Base-by-base conservation (phyloP, 257 asterid species). In the Mitragyna speciosa region DNA sequence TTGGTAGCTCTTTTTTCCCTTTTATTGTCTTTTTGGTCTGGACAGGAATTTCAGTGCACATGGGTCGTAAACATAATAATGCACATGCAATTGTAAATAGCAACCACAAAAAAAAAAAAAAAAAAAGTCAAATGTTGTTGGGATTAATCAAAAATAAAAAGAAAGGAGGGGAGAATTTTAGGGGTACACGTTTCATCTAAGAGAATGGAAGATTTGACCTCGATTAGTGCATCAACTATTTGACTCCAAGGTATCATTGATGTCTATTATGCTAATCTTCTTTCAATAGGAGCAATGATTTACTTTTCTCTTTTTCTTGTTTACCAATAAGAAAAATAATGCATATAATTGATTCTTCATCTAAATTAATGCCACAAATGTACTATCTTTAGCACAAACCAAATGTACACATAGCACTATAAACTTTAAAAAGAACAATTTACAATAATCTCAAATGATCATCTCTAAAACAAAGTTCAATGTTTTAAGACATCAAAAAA, bases 21-120 rank as follows among this genome's bases (percentile, higher is more conserved):
- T 36, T 36, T 36, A 1, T 36, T 36, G 2, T 36, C 12, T 8
- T 28, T 51, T 15, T 56, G 39, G 17, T 75, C 28, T n/a, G n/a
- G 22, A 11, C 71, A 39, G 41, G 71, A 61, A n/a, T 36, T 75
- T 75, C 36, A 11, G 78, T 75, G 70, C 22, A n/a, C 26, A 33
- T 36, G 39, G 39, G 39, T 36, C 2, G 39, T 36, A 36, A 36
- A 36, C 39, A 36, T 36, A 36, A 36, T 36, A 36, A 36, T 36
- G 39, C 39, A 36, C 39, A 36, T 36, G 39, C 39, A 36, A 36
- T 36, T 36, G 39, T 36, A 36, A 36, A 36, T 36, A 36, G 39
- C 39, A 36, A 36, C 39, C 39, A 36, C 39, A 36, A 36, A 4
- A 4, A 36, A 36, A 61, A 61, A 36, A 61, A 61, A 10, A n/a